phyloP scores from a whole-genome alignment of 2,329 filamentous ascomycete genomes.

The Neonectria hederae region DNA sequence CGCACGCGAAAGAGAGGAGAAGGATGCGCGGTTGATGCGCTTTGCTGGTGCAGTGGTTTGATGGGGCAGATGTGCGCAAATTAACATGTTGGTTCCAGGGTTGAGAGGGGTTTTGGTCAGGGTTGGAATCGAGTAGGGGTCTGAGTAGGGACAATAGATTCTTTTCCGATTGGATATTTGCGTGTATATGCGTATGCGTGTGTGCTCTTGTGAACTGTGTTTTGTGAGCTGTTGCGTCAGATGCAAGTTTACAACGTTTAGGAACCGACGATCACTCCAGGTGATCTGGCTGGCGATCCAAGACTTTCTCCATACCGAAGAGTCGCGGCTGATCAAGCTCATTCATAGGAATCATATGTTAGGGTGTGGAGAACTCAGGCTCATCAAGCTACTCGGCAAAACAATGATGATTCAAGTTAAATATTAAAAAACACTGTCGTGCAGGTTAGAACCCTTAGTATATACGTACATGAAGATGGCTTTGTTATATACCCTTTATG shows the following conservation, averaged over 20 bases:
- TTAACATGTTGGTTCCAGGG: conserved; percentile 37
- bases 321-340: background rate
- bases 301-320: too few species aligned
- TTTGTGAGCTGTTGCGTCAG: too few species aligned
- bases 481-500: conserved; percentile 22
- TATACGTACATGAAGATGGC: conserved; percentile 8
- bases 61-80: conserved; percentile 38
- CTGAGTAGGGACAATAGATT: conserved; percentile 42
- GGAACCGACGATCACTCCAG: too few species aligned
- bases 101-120: conserved; percentile 39
- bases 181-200: background rate
- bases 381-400: background rate
- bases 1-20: conserved; percentile 6
- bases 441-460: conserved; percentile 3
- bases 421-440: conserved; percentile 14
- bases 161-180: conserved; percentile 41
- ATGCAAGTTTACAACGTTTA: background rate
- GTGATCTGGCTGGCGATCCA: too few species aligned
- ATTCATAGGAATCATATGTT: background rate
- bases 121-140: conserved; percentile 29
- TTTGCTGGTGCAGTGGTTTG: conserved; percentile 31
- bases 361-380: background rate
- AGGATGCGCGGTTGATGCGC: conserved; percentile 9
- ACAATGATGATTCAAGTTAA: background rate
- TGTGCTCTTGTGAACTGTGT: background rate